Base-by-base conservation (phyloP, 768 basidiomycete species). In the Naganishia randhawae region DNA sequence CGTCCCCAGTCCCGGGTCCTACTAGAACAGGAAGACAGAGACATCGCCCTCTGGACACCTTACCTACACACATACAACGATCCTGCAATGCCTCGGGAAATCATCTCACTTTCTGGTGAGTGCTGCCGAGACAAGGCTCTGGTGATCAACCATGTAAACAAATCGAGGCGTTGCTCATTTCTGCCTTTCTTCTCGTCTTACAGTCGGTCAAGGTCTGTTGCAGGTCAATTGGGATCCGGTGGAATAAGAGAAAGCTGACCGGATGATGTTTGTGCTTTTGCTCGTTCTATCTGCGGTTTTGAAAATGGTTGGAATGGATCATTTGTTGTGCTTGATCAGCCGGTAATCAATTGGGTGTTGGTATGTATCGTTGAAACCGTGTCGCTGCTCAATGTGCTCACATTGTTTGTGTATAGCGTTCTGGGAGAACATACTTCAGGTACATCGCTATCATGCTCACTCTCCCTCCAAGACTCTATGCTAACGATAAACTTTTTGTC, bases 371-470 rank as follows among this genome's bases (percentile, higher is more conserved):
- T 17, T 27, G 11, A 17, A 10, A 13, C 16, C 22, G 10, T 31
- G 29, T 35, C 32, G 65, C 65, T 32, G 41, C 27, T 50, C 16
- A 33, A 45, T 27, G 39, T 39, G 3, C 32, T 61, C 50, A 53
- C 32, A 9, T 16, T 48, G 19, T 32, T 52, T 42, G 42, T 13
- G 22, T 51, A 51, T 66, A 75, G 74, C 85, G 51, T 98, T 95
- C 80, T 96, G 93, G 93, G 83, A 88, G 69, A 87, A 88, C 85
- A 85, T 95, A 66, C 84, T 96, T 85, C 86, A 17, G 91, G 57
- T 87, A 89, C 74, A 80, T 85, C 81, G 83, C 14, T 89, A 90
- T 76, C 1, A 35, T 39, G 3, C 63, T 13, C 29, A 2, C 25
- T 8, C 25, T 29, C 62, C 50, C 25, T 13, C 11, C 31, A n/a